These are phyloP conservation scores for Pseudisothecium myosuroides DNA, from an alignment of 225 moss, liverwort and hornwort genomes.

Conservation along the genomic window DNA sequence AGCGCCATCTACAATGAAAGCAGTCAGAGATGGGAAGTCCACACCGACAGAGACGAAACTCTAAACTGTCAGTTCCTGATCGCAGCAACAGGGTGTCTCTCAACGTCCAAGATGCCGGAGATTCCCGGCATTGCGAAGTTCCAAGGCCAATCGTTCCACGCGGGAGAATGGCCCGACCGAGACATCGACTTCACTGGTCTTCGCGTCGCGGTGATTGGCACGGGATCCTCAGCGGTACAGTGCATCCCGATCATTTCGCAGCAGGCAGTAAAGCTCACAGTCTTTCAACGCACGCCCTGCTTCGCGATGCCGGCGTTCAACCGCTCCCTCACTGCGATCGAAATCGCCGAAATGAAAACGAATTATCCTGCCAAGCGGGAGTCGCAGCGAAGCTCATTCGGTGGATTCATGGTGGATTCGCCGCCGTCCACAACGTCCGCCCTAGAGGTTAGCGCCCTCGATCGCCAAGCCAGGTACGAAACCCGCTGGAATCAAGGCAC, in stretches of 20 bases:
- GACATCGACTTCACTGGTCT: neutral
- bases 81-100: neutral
- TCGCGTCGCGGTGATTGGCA: constrained; percentile 18
- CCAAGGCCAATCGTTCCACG: neutral
- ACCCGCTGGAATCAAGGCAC: neutral
- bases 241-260: neutral
- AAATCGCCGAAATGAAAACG: neutral
- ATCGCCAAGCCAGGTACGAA: neutral
- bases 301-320: neutral
- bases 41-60: neutral
- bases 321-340: neutral
- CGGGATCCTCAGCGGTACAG: constrained; percentile 8
- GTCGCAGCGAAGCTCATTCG: neutral
- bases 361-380: neutral
- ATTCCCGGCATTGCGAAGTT: neutral
- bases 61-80: neutral
- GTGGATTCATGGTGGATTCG: neutral
- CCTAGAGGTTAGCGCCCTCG: neutral
- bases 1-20: neutral
- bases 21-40: neutral
- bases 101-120: neutral
- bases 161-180: constrained; percentile 1
- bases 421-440: neutral
- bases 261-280: neutral
- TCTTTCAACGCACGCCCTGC: constrained; percentile 21